A percentile compares a stretch with the other conserved stretches of the same genome.
These are phyloP conservation scores for Macrophomina tecta DNA, from an alignment of 2,329 filamentous ascomycete species.

Conservation along the genomic window DNA sequence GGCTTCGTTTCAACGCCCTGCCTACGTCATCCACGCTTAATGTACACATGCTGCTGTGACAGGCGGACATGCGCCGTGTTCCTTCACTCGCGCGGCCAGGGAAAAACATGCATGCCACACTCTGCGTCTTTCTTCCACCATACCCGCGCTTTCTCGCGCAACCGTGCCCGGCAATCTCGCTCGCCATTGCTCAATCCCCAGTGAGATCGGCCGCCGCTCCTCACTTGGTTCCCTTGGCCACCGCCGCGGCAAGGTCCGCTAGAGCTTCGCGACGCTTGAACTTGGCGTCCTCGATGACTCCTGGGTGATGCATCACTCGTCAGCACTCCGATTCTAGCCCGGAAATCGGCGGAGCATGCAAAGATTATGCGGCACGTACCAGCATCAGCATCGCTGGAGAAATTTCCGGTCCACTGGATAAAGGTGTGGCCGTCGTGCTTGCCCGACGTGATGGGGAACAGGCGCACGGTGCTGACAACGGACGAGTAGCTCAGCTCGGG, in stretches of 20 bases:
- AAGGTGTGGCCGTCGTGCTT: slow-evolving; percentile 69
- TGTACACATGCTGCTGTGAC: background rate
- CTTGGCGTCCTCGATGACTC: slow-evolving; percentile 75
- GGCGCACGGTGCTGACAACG: slow-evolving; percentile 70
- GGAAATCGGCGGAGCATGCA: background rate
- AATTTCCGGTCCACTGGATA: slow-evolving; percentile 72
- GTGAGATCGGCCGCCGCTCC: slow-evolving; percentile 6
- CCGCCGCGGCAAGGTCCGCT: slow-evolving; percentile 66
- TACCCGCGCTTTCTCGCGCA: background rate
- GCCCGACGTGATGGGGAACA: slow-evolving; percentile 70
- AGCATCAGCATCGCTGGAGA: slow-evolving; percentile 73
- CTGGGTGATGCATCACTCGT: slow-evolving; percentile 44
- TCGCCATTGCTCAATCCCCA: background rate
- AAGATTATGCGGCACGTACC: slow-evolving; percentile 53
- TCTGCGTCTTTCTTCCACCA: background rate
- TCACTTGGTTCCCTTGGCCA: slow-evolving; percentile 32
- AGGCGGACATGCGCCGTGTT: background rate
- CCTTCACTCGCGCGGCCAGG: background rate
- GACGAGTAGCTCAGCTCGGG: slow-evolving; percentile 70
- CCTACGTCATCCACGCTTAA: slow-evolving; percentile 20
- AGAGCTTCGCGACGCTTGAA: slow-evolving; percentile 77
- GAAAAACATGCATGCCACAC: background rate
- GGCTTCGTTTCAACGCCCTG: slow-evolving; percentile 8
- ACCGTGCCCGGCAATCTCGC: slow-evolving; percentile 21
- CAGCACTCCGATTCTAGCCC: slow-evolving; percentile 22